These are phyloP conservation scores for Penicillium parvum DNA, from an alignment of 495 filamentous ascomycete genomes.

Conservation along the genomic window DNA sequence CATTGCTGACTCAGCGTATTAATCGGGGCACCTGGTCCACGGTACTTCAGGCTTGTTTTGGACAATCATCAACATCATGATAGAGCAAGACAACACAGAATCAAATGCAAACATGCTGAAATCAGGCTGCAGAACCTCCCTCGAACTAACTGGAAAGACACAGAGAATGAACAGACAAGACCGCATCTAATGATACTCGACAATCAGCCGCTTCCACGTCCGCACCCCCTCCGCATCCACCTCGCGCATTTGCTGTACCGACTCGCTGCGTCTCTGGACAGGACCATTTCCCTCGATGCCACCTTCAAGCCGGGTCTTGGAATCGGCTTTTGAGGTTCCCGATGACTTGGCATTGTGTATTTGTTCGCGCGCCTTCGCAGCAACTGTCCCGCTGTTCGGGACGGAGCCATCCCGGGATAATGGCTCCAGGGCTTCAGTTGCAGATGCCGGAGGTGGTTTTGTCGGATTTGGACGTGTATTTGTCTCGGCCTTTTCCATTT, in stretches of 20 bases:
- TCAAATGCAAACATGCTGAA: background rate
- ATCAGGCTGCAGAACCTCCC: background rate
- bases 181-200: conserved; percentile 32
- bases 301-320: background rate
- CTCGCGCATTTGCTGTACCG: conserved; percentile 28
- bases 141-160: background rate
- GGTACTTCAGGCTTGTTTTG: too few relatives aligned
- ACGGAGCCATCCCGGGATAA: conserved; percentile 29
- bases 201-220: conserved; percentile 30
- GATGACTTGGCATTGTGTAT: conserved; percentile 8
- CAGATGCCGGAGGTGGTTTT: conserved; percentile 17
- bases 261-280: conserved; percentile 24
- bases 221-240: conserved; percentile 29
- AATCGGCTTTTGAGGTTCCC: background rate
- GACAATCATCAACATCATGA: too few relatives aligned
- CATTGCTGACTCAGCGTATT: conserved; percentile 7
- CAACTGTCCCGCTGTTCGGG: conserved; percentile 28
- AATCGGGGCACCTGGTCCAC: too few relatives aligned
- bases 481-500: conserved; percentile 18
- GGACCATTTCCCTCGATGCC: background rate
- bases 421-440: conserved; percentile 36
- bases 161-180: background rate
- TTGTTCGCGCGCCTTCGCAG: conserved; percentile 17
- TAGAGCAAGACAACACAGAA: background rate
- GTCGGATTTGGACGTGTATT: conserved; percentile 1